phyloP scores from a whole-genome alignment of 1,284 basidiomycete genomes.

The Boletus subluridellus region DNA sequence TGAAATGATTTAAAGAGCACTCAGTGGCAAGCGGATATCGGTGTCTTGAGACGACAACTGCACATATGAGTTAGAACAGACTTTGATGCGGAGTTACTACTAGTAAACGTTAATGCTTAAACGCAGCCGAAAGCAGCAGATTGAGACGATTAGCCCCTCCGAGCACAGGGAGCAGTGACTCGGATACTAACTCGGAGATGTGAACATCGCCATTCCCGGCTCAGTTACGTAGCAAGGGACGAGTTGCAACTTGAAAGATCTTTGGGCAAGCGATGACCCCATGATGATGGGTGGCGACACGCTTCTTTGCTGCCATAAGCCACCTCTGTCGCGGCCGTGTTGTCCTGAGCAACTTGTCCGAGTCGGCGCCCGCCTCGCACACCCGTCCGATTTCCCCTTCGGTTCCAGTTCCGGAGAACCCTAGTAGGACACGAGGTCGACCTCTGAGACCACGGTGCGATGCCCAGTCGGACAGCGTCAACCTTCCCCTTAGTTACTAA shows the following conservation, averaged over 20 bases:
- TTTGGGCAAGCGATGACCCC: background rate
- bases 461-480: too few species aligned
- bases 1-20: slow-evolving; percentile 5
- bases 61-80: slow-evolving; percentile 1
- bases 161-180: background rate
- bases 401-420: background rate
- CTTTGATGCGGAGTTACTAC: slow-evolving; percentile 1
- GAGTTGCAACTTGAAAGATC: background rate
- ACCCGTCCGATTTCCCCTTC: background rate
- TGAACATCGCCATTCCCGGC: background rate
- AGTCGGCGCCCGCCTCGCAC: too few species aligned
- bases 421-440: too few species aligned
- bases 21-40: background rate
- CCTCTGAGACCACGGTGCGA: too few species aligned
- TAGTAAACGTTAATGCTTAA: background rate
- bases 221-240: background rate
- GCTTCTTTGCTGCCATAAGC: background rate
- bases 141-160: slow-evolving; percentile 10
- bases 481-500: too few species aligned
- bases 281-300: background rate
- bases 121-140: slow-evolving; percentile 20
- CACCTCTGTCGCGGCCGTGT: background rate
- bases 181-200: background rate
- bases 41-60: background rate
- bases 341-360: background rate